A percentile compares a stretch with the other conserved stretches of the same genome.
These are phyloP conservation scores for Lactifluus volemus DNA, from an alignment of 768 basidiomycete species.

Conservation along the genomic window DNA sequence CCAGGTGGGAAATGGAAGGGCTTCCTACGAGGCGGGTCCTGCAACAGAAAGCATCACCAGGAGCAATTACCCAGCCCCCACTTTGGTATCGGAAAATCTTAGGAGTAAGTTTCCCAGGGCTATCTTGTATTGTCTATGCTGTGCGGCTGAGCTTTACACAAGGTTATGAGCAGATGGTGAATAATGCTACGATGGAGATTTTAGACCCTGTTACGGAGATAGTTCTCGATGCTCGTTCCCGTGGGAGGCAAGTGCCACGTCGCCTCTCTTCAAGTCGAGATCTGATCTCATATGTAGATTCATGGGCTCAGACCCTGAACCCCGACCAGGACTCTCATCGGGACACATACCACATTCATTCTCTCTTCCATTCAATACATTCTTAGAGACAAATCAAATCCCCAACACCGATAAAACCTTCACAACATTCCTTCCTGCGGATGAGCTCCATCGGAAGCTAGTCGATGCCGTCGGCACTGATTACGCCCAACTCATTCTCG, in stretches of 20 bases:
- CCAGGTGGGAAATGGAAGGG: conserved; percentile 66
- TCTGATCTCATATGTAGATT: conserved; percentile 41
- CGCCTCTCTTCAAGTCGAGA: neutral
- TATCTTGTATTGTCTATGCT: neutral
- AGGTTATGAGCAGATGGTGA: conserved; percentile 79
- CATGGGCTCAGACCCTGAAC: conserved; percentile 76
- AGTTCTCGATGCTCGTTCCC: conserved; percentile 81
- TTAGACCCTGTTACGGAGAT: conserved; percentile 45
- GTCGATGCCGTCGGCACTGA: conserved; percentile 53
- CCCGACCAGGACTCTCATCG: conserved; percentile 75
- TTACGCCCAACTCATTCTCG: conserved; percentile 45
- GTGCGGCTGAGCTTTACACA: conserved; percentile 7
- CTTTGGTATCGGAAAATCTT: conserved; percentile 34
- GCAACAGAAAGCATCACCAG: conserved; percentile 21
- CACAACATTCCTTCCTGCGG: conserved; percentile 44
- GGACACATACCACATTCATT: conserved; percentile 89
- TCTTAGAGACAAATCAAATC: conserved; percentile 41
- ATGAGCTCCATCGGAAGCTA: conserved; percentile 53
- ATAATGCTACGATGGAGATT: conserved; percentile 50
- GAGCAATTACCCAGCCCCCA: conserved; percentile 44
- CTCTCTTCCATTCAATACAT: conserved; percentile 74
- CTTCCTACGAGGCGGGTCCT: conserved; percentile 39
- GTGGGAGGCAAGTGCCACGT: conserved; percentile 51
- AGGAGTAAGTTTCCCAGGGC: conserved; percentile 1
- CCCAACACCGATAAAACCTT: conserved; percentile 27